Evolutionary conservation across 2,329 filamentous ascomycete species (phyloP), one percentile per base, ranked within the genome.

Genomic region (Graphilbum fragrans): DNA sequence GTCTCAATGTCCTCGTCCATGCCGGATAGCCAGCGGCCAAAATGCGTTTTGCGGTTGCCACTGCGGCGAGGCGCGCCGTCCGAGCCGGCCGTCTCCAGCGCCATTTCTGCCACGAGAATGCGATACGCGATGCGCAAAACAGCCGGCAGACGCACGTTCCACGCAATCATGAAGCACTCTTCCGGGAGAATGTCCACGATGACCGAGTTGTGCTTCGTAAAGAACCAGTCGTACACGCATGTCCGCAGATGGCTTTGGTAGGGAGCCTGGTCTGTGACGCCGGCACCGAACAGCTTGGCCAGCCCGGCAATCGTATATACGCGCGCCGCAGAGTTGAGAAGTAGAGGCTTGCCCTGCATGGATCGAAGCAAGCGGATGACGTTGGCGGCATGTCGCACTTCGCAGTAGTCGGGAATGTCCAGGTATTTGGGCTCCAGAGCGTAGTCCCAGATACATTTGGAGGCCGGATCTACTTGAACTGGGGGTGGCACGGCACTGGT

Each of bases 171-270:
- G 25, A 82, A 65, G 8, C 70, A 61, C 39, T 74, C 68, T 49
- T 83, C 79, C 0, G 80, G 72, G 29, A 81, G 66, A 6, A 76
- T 59, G 49, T 83, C 77, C 14, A 82, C 65, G 48, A 85, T 78
- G 2, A 64, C 59, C 5, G 57, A 59, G 50, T 84, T 83, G 1
- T 57, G 60, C 2, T 60, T 55, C 18, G 65, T 59, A 46, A 74
- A 65, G 11, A 83, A 61, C 80, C 80, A 84, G 25, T 66, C 64
- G 3, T 67, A 56, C 34, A 80, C 65, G 12, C 60, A 61, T 38
- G 74, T 66, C 46, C 55, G 66, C 56, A 50, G 49, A 34, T 2
- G 17, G 32, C 40, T 25, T 1, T 35, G 19, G 21, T 43, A 43
- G 7, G 9, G 8, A n/a, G 3, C 16, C 11, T 11, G 20, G 19